Conservation (phyloP, 179 eudicot genomes). For the Monotropa hypopitys region DNA sequence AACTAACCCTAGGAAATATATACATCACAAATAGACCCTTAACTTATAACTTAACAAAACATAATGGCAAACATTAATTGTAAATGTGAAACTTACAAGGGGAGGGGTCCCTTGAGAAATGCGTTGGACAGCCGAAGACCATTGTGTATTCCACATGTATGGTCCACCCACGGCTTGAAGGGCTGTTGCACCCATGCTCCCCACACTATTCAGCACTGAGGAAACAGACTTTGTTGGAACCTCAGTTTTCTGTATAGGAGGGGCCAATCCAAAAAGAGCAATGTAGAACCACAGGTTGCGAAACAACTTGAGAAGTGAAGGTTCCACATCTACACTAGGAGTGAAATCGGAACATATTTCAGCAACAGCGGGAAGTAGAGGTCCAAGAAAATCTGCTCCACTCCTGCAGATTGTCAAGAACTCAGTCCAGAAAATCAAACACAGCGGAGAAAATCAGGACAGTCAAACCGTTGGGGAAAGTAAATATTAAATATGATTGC, state of each 20-base stretch:
- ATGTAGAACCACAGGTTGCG: constrained; percentile 96
- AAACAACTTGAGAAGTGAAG: constrained; percentile 81
- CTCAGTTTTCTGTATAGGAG: constrained; percentile 70
- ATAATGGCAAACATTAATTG: neutral
- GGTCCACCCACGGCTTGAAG: constrained; percentile 99
- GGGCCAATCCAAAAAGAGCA: constrained; percentile 96
- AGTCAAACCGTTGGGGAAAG: neutral
- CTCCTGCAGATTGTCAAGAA: constrained; percentile 47
- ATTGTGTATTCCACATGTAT: constrained; percentile 80
- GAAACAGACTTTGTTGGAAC: constrained; percentile 57
- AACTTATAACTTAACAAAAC: too few relatives aligned
- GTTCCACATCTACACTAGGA: constrained; percentile 75
- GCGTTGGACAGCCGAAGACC: constrained; percentile 87
- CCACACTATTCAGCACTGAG: constrained; percentile 55
- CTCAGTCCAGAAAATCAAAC: constrained; percentile 2
- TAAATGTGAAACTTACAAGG: constrained; percentile 62
- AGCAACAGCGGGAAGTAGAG: constrained; percentile 93
- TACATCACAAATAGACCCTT: too few relatives aligned
- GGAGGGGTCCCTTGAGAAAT: constrained; percentile 99
- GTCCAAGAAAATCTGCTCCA: constrained; percentile 99
- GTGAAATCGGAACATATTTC: constrained; percentile 94
- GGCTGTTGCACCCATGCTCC: constrained; percentile 61
- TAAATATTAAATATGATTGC: too few relatives aligned
- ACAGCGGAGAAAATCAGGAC: neutral
- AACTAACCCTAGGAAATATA: too few relatives aligned